phyloP scores from a whole-genome alignment of 352 stramenopile species.

The Achlya hypogyna region DNA sequence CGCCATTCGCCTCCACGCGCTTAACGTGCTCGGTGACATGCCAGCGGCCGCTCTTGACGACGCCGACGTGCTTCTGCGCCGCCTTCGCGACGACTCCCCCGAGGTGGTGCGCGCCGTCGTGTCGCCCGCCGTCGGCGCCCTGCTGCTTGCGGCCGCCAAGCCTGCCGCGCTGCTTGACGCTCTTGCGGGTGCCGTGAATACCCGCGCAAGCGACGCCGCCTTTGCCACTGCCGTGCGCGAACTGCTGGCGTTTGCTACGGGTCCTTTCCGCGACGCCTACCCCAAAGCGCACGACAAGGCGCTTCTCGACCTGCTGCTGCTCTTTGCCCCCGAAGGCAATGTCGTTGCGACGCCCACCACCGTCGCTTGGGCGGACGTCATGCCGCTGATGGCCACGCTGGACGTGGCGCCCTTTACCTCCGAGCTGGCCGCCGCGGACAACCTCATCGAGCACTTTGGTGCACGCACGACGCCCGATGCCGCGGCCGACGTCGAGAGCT shows the following conservation, averaged over 20 bases:
- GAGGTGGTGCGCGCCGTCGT: background rate
- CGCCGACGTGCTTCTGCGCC: slow-evolving; percentile 53
- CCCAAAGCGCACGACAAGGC: slow-evolving; percentile 36
- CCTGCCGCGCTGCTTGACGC: slow-evolving; percentile 45
- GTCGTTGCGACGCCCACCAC: slow-evolving; percentile 7
- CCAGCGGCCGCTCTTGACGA: slow-evolving; percentile 25
- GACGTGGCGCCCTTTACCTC: slow-evolving; percentile 17
- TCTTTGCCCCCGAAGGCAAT: slow-evolving; percentile 38
- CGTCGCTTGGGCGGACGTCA: background rate
- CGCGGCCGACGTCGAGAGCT: slow-evolving; percentile 38
- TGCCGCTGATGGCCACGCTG: slow-evolving; percentile 28
- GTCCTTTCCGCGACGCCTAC: slow-evolving; percentile 34
- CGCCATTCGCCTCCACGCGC: slow-evolving; percentile 60
- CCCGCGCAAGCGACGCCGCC: slow-evolving; percentile 33
- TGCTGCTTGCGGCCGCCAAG: slow-evolving; percentile 43
- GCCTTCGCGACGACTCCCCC: slow-evolving; percentile 59
- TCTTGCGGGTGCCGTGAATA: slow-evolving; percentile 39
- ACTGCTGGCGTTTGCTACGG: slow-evolving; percentile 39
- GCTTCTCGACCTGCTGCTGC: slow-evolving; percentile 39
- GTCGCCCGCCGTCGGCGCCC: slow-evolving; percentile 39
- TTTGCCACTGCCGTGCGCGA: slow-evolving; percentile 30
- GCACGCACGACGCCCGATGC: slow-evolving; percentile 24
- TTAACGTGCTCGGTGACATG: slow-evolving; percentile 57
- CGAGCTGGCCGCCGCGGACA: background rate
- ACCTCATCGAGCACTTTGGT: slow-evolving; percentile 1